Base-by-base conservation (phyloP, 768 basidiomycete genomes). In the Phaffia australis region DNA sequence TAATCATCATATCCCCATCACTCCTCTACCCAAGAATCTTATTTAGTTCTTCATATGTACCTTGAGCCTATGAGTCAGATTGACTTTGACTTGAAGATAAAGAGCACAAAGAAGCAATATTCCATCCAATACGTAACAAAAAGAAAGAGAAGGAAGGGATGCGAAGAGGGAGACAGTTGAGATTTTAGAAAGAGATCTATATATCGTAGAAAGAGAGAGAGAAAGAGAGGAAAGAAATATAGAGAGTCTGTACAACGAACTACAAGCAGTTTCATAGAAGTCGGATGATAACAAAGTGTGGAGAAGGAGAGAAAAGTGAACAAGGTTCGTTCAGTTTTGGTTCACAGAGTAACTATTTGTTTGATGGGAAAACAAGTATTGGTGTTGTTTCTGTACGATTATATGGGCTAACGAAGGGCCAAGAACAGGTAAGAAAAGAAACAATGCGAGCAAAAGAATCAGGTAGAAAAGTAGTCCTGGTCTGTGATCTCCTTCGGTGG, bases 381-480 rank as follows among this genome's bases (percentile, higher is more conserved):
- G 47, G 1, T 62, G 21, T 23, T 19, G 18, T 30, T 47, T 30
- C 25, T 23, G 7, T 30, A 21, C 2, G 51, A 46, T 29, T 30
- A 25, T 9, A 15, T 25, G 3, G 32, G 60, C n/a, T 21, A 50
- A 50, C 14, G 50, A 11, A 30, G 60, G 18, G 47, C 18, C 3
- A 47, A 30, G 6, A n/a, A 35, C 14, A 30, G 60, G 18, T 27
- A 49, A 16, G 47, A 62, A 25, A 50, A 25, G 23, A 59, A 23
- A n/a, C 58, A n/a, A 32, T n/a, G 58, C 29, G 32, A 42, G 32
- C 35, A n/a, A 32, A 9, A 2, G 16, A 49, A 25, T 66, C 65
- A 69, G 15, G 60, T 69, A 61, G 67, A 69, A 1, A 69, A 50
- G 30, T 63, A 63, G 9, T 63, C 67, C 6, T n/a, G 46, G 23